Evolutionary conservation across 2,329 filamentous ascomycete species (phyloP).

Genomic region (Hortaea sp.): DNA sequence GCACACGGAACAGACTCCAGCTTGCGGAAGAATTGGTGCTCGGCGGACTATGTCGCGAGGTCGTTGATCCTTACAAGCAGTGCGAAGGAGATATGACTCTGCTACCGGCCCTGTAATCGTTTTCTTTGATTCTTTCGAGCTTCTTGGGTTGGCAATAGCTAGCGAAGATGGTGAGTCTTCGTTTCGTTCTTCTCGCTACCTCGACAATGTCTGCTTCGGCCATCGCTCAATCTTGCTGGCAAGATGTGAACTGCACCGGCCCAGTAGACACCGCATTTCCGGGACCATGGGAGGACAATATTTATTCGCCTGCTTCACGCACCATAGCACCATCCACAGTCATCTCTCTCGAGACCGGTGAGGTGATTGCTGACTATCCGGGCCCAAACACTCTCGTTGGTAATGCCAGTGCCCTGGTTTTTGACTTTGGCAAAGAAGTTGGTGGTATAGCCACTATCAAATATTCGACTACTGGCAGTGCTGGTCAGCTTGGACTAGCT

Average conservation of each 20-base stretch:
- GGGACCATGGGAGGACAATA: slow-evolving; percentile 49
- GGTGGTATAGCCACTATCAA: slow-evolving; percentile 46
- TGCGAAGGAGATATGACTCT: neutral
- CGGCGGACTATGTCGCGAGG: neutral
- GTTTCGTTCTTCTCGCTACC: neutral
- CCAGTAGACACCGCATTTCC: slow-evolving; percentile 42
- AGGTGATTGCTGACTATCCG: slow-evolving; percentile 23
- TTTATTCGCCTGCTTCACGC: slow-evolving; percentile 45
- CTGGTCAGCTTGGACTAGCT: slow-evolving; percentile 28
- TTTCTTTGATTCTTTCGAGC: neutral
- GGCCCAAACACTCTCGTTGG: slow-evolving; percentile 25
- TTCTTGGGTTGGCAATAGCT: neutral
- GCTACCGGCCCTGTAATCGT: neutral
- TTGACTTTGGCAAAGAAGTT: slow-evolving; percentile 51
- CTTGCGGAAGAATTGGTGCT: neutral
- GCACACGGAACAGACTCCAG: neutral
- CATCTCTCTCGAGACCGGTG: slow-evolving; percentile 28
- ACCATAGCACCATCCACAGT: slow-evolving; percentile 38
- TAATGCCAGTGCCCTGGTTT: slow-evolving; percentile 45
- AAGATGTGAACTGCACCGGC: slow-evolving; percentile 43
- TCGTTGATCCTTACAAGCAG: neutral
- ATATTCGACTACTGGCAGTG: slow-evolving; percentile 35
- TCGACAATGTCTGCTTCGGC: neutral
- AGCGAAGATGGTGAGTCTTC: neutral
- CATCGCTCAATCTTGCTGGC: slow-evolving; percentile 39